Evolutionary conservation across 306 rosid species (phyloP), one percentile per base, ranked within the genome.

Genomic region (Lithocarpus polystachyus): DNA sequence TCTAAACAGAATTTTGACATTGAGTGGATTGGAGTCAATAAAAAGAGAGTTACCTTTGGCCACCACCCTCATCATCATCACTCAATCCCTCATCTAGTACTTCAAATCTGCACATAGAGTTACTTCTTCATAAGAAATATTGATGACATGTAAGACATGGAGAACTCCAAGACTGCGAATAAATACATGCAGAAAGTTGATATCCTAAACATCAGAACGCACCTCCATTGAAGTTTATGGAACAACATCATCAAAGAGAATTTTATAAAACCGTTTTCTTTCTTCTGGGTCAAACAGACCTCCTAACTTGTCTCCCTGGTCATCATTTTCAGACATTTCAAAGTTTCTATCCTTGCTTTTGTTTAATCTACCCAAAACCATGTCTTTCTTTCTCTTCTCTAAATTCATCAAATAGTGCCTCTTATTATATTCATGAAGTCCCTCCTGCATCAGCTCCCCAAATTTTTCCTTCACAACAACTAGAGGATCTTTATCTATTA

Each of bases 81-180:
- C 97, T 98, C 1, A 97, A 97, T 74, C 91, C 99, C 87, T 95
- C 99, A 60, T 95, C 99, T 59, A 95, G 88, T 67, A 91, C 98
- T 80, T 95, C 97, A 81, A 95, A 89, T 82, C 99, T 95, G 89
- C 77, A 86, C 68, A 60, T 17, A 22, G 52, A 73, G 71, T 7
- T 65, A 3, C 48, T 53, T 35, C 74, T 64, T 67, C 53, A 23
- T 23, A 59, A 20, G 17, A 31, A 23, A 64, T 28, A 64, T 18
- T 19, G 72, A 52, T 8, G 51, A 33, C 37, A 35, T 22, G 51
- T 8, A 33, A 67, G 51, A n/a, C 52, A 67, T 67, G 26, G 26
- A 67, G 48, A 68, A 45, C 26, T 68, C 26, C 52, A 68, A 68
- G 37, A 8, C 52, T 35, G 51, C 1, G 4, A 68, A 33, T 33